phyloP scores from a whole-genome alignment of 768 basidiomycete species.

The Calocybe gangraenosa region DNA sequence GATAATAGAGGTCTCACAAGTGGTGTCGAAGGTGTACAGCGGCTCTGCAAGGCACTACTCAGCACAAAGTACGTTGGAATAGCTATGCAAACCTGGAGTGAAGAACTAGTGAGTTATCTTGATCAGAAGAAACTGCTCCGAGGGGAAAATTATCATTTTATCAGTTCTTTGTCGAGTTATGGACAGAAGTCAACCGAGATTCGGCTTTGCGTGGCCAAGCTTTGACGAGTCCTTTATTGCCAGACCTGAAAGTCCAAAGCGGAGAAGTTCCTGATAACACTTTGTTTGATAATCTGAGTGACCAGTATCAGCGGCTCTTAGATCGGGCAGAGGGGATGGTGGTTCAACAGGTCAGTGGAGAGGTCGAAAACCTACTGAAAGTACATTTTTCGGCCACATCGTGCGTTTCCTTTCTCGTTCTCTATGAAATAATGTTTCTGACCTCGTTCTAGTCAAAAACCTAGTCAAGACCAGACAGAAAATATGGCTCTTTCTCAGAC shows the following conservation, averaged over 20 bases:
- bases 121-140: neutral
- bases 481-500: conserved; percentile 60
- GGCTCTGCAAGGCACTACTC: conserved; percentile 81
- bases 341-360: conserved; percentile 74
- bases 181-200: conserved; percentile 69
- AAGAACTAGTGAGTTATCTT: conserved; percentile 69
- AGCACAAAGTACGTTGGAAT: conserved; percentile 72
- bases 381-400: conserved; percentile 58
- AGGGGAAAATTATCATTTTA: neutral
- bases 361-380: conserved; percentile 75
- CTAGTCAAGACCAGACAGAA: conserved; percentile 20
- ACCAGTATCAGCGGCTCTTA: conserved; percentile 55
- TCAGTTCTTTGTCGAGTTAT: conserved; percentile 92
- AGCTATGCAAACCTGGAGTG: conserved; percentile 79
- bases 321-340: conserved; percentile 85
- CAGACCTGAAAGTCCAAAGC: conserved; percentile 32
- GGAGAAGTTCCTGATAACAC: conserved; percentile 50
- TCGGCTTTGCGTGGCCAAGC: conserved; percentile 54
- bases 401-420: conserved; percentile 25
- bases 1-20: conserved; percentile 68
- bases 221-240: conserved; percentile 45
- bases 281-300: conserved; percentile 76
- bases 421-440: neutral
- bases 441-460: conserved; percentile 16
- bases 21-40: conserved; percentile 79